phyloP scores from a whole-genome alignment of 2,329 filamentous ascomycete species.

The Xylariaceae sp. region DNA sequence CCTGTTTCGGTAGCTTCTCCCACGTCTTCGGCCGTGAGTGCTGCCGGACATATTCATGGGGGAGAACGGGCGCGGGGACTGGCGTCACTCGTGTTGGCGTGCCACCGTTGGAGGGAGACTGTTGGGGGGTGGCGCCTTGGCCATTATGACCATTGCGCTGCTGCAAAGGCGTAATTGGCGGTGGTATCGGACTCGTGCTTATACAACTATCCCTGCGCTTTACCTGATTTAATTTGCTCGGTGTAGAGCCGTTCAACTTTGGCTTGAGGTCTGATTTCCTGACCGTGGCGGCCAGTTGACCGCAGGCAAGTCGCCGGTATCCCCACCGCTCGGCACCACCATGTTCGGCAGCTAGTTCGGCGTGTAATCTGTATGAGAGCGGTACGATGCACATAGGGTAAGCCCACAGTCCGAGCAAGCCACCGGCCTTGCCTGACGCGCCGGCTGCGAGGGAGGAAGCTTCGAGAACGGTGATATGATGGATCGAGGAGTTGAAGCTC shows the following conservation, averaged over 20 bases:
- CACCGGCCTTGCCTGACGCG: slow-evolving; percentile 91
- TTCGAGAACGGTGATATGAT: slow-evolving; percentile 83
- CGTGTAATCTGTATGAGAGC: slow-evolving; percentile 78
- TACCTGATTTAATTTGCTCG: slow-evolving; percentile 19
- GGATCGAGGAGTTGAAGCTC: slow-evolving; percentile 67
- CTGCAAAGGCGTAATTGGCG: not conserved
- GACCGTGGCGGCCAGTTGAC: slow-evolving; percentile 43
- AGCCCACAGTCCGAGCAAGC: slow-evolving; percentile 85
- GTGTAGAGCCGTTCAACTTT: slow-evolving; percentile 22
- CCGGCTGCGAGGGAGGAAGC: slow-evolving; percentile 81
- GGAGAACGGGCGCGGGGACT: not conserved
- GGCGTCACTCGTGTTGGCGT: not conserved
- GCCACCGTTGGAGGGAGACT: not conserved
- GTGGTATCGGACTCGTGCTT: slow-evolving; percentile 1
- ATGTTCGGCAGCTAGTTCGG: slow-evolving; percentile 79
- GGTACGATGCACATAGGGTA: slow-evolving; percentile 82
- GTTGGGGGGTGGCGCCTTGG: not conserved
- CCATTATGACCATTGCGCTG: slow-evolving; percentile 1
- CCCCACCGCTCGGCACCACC: slow-evolving; percentile 77
- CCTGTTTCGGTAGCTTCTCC: slow-evolving; percentile 60
- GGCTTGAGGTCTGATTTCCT: slow-evolving; percentile 21
- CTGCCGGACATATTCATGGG: slow-evolving; percentile 12
- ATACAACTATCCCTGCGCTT: slow-evolving; percentile 24
- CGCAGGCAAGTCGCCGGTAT: slow-evolving; percentile 75
- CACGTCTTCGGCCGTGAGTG: slow-evolving; percentile 39